These are phyloP conservation scores for Senna siamea DNA, from an alignment of 306 rosid genomes.

Conservation along the genomic window DNA sequence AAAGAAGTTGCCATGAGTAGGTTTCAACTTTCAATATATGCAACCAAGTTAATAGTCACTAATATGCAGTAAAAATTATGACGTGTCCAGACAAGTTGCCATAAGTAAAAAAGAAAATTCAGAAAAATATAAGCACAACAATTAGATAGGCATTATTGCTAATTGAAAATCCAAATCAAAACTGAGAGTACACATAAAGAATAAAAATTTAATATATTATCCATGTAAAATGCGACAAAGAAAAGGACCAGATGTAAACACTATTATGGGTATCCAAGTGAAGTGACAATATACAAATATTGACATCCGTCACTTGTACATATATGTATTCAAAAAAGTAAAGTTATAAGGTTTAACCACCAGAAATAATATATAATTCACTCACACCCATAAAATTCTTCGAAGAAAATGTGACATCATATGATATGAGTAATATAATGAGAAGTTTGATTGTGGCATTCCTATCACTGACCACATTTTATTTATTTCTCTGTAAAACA, in stretches of 20 bases:
- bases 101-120: conserved; percentile 35
- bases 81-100: conserved; percentile 34
- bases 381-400: neutral
- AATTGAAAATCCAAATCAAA: conserved; percentile 13
- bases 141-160: conserved; percentile 3
- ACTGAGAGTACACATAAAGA: too few species aligned
- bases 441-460: neutral
- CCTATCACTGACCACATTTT: neutral
- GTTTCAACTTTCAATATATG: conserved; percentile 41
- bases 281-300: neutral
- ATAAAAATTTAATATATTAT: too few species aligned
- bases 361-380: conserved; percentile 24
- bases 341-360: neutral
- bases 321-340: conserved; percentile 10
- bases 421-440: conserved; percentile 19
- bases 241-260: conserved; percentile 14
- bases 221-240: too few species aligned
- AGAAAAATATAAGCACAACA: conserved; percentile 5
- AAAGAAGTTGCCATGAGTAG: conserved; percentile 41
- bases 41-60: conserved; percentile 29
- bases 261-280: neutral
- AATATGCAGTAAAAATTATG: conserved; percentile 41
- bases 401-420: neutral
- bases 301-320: neutral
- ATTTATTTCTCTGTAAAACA: neutral